These are phyloP conservation scores for Colletotrichum higginsianum DNA, from an alignment of 2,329 filamentous ascomycete genomes.

Conservation along the genomic window DNA sequence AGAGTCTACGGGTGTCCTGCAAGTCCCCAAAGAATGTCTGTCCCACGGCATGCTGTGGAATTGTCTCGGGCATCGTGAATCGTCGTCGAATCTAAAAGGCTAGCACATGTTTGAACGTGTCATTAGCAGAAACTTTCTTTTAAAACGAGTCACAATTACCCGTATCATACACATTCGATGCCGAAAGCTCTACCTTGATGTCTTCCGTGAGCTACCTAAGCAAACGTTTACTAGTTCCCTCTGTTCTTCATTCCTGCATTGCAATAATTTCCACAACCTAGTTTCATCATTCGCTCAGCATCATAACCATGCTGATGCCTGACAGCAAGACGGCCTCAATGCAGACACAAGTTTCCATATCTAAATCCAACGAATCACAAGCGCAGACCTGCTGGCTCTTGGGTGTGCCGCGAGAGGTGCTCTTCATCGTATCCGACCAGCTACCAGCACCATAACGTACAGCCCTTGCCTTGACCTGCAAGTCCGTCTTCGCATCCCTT, in stretches of 20 bases:
- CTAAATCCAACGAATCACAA: neutral
- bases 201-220: too few species aligned
- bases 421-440: slow-evolving; percentile 7
- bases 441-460: neutral
- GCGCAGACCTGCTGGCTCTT: neutral
- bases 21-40: too few species aligned
- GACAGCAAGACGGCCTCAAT: neutral
- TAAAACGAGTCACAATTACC: too few species aligned
- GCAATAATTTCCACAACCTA: neutral
- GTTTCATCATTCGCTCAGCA: neutral
- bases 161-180: too few species aligned
- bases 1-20: too few species aligned
- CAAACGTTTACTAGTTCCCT: neutral
- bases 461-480: slow-evolving; percentile 3
- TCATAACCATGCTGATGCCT: neutral
- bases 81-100: too few species aligned
- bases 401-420: slow-evolving; percentile 2
- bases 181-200: too few species aligned
- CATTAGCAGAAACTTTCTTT: too few species aligned
- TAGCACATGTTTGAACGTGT: too few species aligned
- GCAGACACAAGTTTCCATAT: neutral
- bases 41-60: too few species aligned
- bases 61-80: too few species aligned
- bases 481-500: neutral
- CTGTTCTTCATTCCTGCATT: neutral